phyloP scores from a whole-genome alignment of 2,329 filamentous ascomycete genomes.

The Pseudogymnoascus pannorum region DNA sequence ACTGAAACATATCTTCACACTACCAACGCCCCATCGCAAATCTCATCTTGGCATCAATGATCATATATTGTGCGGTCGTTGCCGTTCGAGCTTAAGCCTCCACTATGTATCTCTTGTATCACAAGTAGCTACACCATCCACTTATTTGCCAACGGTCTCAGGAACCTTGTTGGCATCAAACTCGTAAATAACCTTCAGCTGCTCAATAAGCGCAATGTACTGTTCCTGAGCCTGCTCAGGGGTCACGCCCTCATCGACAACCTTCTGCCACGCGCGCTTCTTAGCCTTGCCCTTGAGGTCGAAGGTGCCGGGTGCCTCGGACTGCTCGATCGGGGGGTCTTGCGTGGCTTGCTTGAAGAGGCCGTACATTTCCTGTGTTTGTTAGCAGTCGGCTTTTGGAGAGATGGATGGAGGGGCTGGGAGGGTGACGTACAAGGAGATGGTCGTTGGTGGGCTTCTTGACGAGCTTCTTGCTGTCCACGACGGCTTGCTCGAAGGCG shows the following conservation, averaged over 20 bases:
- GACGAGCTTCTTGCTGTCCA: constrained; percentile 61
- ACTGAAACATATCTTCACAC: neutral
- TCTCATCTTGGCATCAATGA: neutral
- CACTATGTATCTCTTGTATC: neutral
- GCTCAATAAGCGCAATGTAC: constrained; percentile 68
- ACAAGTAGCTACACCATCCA: neutral
- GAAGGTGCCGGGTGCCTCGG: constrained; percentile 56
- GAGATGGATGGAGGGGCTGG: neutral
- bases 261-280: constrained; percentile 67
- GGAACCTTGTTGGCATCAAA: constrained; percentile 58
- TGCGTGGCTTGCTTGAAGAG: constrained; percentile 39
- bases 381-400: neutral
- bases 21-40: neutral
- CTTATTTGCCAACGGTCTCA: constrained; percentile 41
- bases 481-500: constrained; percentile 48
- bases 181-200: constrained; percentile 62
- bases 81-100: neutral
- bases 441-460: constrained; percentile 57
- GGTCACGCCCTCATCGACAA: constrained; percentile 54
- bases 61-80: neutral
- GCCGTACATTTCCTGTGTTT: constrained; percentile 32
- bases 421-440: constrained; percentile 38
- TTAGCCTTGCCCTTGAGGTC: constrained; percentile 76
- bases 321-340: constrained; percentile 30
- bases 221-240: constrained; percentile 63